Evolutionary conservation across 371 early-diverging fungal species (phyloP).

Genomic region (Actinomucor elegans): DNA sequence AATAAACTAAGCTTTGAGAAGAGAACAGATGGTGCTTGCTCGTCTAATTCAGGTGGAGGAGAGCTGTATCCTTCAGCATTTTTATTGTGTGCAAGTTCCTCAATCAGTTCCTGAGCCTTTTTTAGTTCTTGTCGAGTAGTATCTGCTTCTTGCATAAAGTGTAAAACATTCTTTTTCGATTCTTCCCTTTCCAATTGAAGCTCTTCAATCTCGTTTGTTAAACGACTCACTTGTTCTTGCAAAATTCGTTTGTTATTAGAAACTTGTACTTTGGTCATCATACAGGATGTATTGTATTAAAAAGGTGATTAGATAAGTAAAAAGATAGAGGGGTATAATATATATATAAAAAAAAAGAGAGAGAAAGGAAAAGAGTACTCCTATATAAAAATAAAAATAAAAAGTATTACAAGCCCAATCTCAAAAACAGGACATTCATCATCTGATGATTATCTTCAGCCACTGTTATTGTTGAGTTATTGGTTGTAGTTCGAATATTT

Average conservation of each 20-base stretch:
- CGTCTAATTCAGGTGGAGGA: constrained; percentile 3
- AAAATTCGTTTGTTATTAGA: constrained; percentile 22
- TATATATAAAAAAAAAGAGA: constrained; percentile 1
- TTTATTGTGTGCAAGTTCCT: constrained; percentile 6
- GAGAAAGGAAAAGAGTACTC: neutral
- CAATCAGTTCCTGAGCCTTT: constrained; percentile 20
- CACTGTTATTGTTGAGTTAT: neutral
- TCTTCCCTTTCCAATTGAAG: constrained; percentile 39
- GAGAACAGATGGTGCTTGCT: neutral
- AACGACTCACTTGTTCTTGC: constrained; percentile 26
- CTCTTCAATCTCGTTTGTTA: constrained; percentile 42
- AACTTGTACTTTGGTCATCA: too few species aligned
- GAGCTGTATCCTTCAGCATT: neutral
- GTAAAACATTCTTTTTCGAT: constrained; percentile 39
- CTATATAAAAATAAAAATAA: neutral
- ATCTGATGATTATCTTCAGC: too few species aligned
- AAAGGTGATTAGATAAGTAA: too few species aligned
- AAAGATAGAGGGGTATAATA: neutral
- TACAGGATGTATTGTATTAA: too few species aligned
- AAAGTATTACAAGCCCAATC: neutral
- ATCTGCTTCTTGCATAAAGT: constrained; percentile 43
- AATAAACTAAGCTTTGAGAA: neutral
- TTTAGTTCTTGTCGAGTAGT: constrained; percentile 21
- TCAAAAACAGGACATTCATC: too few species aligned
- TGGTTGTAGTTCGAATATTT: constrained; percentile 35